Base-by-base conservation (phyloP, 108 stramenopile species). In the Skeletonema marinoi region DNA sequence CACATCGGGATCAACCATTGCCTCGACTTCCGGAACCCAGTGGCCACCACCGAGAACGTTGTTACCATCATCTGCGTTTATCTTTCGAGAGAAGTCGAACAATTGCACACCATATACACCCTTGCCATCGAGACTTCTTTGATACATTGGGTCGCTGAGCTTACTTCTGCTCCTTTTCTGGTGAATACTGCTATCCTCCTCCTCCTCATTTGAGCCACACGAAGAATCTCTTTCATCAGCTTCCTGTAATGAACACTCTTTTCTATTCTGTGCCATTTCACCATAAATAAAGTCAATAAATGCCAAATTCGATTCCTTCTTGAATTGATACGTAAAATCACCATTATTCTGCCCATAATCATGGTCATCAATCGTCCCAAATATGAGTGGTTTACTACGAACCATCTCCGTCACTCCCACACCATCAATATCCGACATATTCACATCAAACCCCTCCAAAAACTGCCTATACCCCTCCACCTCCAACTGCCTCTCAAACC, bases 341-440 rank as follows among this genome's bases (percentile, higher is more conserved):
- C 90, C 93, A 64, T 96, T 93, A 75, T 94, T 92, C 30, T 36
- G 60, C 2, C 93, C 93, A 54, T 88, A 92, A 66, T 96, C 93
- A 71, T 96, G 96, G 81, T 96, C 96, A 78, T 96, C 96, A 44
- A 91, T 70, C 3, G 88, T 88, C 12, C 93, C 96, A 81, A 90
- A 88, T 29, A 96, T 83, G 0, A 87, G 65, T 2, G 80, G 80
- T 21, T 67, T 58, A 54, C 14, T 35, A 44, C 6, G 72, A 58
- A 51, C 12, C 39, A 2, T n/a, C 16, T 42, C 41, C 32, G 39
- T 60, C 4, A 38, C 59, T 14, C 33, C 29, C 48, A n/a, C 32
- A 30, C 19, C 25, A 31, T 30, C 36, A 41, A 30, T n/a, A 11
- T 32, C 32, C 75, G 60, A 48, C 13, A 32, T 12, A 17, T 78